A percentile compares a stretch with the other conserved stretches of the same genome.
phyloP scores from a whole-genome alignment of 73 alveolate species.

The Blepharisma japonicum region DNA sequence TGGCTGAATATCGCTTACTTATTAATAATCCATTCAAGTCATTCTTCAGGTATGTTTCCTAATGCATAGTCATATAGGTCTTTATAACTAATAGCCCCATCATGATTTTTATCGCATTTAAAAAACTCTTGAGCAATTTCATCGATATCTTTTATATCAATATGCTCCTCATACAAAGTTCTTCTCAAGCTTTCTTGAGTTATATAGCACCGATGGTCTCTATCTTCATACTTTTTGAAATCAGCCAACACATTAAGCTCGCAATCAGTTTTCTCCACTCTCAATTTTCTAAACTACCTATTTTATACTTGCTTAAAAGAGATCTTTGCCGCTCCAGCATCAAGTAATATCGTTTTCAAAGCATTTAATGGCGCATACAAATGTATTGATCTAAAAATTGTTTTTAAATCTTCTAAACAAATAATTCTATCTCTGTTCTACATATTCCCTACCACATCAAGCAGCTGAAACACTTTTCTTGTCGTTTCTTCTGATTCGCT shows the following conservation, averaged over 20 bases:
- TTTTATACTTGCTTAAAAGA: neutral
- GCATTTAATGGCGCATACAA: neutral
- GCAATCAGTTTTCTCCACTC: neutral
- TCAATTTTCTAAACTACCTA: neutral
- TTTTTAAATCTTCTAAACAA: neutral
- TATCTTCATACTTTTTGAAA: slow-evolving; percentile 18
- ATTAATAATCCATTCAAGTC: neutral
- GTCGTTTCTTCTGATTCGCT: slow-evolving; percentile 12
- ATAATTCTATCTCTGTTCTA: slow-evolving; percentile 2
- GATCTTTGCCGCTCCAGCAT: neutral
- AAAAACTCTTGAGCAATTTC: neutral
- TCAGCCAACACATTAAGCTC: slow-evolving; percentile 22
- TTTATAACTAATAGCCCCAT: slow-evolving; percentile 20
- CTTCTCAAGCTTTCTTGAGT: slow-evolving; percentile 8
- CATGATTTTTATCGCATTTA: slow-evolving; percentile 4
- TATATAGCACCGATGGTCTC: neutral
- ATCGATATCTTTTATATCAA: neutral
- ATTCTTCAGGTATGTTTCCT: slow-evolving; percentile 24
- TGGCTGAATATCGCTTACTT: neutral
- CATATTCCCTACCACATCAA: neutral
- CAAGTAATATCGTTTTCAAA: neutral
- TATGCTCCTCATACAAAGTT: neutral
- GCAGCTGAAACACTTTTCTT: neutral
- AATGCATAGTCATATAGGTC: neutral
- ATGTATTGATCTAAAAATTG: slow-evolving; percentile 12